Conservation (phyloP, 2,329 filamentous ascomycete genomes). For the Stenocarpella maydis region DNA sequence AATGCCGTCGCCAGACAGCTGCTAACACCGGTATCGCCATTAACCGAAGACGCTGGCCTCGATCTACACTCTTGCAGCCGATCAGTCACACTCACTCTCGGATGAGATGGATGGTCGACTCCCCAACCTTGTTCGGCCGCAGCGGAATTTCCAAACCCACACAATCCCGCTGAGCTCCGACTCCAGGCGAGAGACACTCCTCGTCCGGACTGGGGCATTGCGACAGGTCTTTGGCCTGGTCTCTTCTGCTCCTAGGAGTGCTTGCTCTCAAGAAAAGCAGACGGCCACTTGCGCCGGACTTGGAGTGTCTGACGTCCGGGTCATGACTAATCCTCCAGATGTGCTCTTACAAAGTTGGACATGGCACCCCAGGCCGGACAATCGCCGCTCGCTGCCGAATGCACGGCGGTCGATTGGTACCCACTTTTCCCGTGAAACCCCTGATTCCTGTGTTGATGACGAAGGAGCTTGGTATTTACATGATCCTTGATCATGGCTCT, state of each 20-base stretch:
- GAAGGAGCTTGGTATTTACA: not conserved
- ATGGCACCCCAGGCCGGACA: slow-evolving; percentile 8
- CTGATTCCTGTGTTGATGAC: not conserved
- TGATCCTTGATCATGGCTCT: not conserved
- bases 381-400: slow-evolving; percentile 5
- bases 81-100: slow-evolving; percentile 27
- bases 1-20: not conserved
- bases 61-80: not conserved
- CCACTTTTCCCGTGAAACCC: slow-evolving; percentile 20
- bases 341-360: not conserved
- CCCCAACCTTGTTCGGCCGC: slow-evolving; percentile 14
- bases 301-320: not conserved
- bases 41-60: not conserved
- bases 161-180: not conserved
- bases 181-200: not conserved
- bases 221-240: not conserved
- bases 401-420: not conserved
- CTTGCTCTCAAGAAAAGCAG: no score
- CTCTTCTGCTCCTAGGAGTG: not conserved
- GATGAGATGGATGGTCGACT: slow-evolving; percentile 14
- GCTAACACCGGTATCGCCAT: slow-evolving; percentile 3
- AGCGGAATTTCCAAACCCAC: not conserved
- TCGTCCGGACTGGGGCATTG: not conserved
- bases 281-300: not conserved
- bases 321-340: not conserved